These are phyloP conservation scores for Coccomyxa sp. DNA, from an alignment of 139 green algal species.

Conservation along the genomic window DNA sequence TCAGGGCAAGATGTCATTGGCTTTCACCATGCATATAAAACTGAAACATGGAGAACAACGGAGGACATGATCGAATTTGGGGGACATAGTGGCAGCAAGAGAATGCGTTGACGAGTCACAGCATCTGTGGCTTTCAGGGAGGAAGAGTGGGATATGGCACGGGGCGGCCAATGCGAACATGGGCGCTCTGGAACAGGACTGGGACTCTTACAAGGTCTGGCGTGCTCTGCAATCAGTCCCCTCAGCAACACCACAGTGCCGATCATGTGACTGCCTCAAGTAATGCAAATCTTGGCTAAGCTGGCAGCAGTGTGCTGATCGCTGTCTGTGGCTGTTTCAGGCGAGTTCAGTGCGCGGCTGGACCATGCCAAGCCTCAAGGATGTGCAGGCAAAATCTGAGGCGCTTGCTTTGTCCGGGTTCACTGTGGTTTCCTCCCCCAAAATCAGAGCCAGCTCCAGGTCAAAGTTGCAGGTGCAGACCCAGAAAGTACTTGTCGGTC, in stretches of 20 bases:
- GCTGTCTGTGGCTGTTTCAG: neutral
- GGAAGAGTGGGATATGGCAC: neutral
- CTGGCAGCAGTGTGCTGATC: neutral
- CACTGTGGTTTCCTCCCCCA: neutral
- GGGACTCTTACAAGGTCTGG: neutral
- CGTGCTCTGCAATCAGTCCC: too few species aligned
- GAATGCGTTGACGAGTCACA: too few species aligned
- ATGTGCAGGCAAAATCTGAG: neutral
- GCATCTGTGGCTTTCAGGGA: neutral
- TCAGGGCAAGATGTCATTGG: too few species aligned
- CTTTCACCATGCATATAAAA: too few species aligned
- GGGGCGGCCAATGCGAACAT: neutral
- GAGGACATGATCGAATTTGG: too few species aligned
- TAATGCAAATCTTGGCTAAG: neutral
- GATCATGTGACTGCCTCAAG: neutral
- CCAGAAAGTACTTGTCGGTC: too few species aligned
- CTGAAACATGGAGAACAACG: too few species aligned
- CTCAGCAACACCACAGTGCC: neutral
- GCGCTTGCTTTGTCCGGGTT: neutral
- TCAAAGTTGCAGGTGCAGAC: neutral
- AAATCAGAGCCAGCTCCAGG: neutral
- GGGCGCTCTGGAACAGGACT: neutral
- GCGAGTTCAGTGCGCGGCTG: neutral
- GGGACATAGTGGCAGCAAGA: too few species aligned
- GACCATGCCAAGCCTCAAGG: neutral